Evolutionary conservation across 73 alveolate genomes (phyloP).

Genomic region (Paramecium bursaria): DNA sequence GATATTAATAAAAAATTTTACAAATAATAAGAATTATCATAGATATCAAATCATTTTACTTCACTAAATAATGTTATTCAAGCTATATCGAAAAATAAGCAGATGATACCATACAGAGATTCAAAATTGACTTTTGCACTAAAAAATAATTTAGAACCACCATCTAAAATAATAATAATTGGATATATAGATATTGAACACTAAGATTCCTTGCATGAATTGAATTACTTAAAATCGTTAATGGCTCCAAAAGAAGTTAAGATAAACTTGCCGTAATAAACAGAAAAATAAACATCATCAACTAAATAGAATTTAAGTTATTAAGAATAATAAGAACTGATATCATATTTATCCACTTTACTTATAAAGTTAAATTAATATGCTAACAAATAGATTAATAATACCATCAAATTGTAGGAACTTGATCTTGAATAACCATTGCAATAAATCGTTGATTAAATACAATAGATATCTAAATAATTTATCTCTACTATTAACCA

Average conservation of each 20-base stretch:
- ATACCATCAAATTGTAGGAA: not conserved
- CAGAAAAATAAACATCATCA: not conserved
- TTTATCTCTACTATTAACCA: not conserved
- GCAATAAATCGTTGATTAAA: not conserved
- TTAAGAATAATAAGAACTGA: not conserved
- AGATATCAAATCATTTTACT: no score
- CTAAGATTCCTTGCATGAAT: not conserved
- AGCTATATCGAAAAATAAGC: not conserved
- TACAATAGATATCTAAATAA: slow-evolving; percentile 3
- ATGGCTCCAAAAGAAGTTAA: not conserved
- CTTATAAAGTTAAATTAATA: slow-evolving; percentile 13
- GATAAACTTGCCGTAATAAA: not conserved
- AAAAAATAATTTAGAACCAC: slow-evolving; percentile 32
- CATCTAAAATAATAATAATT: slow-evolving; percentile 17
- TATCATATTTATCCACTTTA: slow-evolving; percentile 2
- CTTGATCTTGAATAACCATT: not conserved
- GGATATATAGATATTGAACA: not conserved
- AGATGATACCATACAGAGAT: slow-evolving; percentile 44
- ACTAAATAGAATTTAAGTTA: not conserved
- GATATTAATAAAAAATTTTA: no score
- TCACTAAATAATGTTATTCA: no score
- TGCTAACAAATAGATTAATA: slow-evolving; percentile 7
- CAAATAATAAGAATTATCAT: not conserved
- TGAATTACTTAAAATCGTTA: slow-evolving; percentile 7
- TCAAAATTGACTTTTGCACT: slow-evolving; percentile 29